Evolutionary conservation across 441 rosid genomes (phyloP), one percentile per base, ranked within the genome.

Genomic region (Bocquillonia castaneifolia): DNA sequence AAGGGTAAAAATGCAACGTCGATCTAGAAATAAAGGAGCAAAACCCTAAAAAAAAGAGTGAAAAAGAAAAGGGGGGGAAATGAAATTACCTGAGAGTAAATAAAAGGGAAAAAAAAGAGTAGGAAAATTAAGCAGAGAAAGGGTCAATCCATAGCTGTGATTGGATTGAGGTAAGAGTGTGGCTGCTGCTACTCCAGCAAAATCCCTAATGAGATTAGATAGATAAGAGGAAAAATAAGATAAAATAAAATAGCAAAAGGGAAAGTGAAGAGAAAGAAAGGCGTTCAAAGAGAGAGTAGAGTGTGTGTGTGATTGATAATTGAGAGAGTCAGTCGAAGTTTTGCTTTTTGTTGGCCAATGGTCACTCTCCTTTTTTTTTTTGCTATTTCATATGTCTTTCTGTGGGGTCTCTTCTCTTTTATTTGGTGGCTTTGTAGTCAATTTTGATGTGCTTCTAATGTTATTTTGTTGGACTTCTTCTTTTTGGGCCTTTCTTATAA

Each of bases 121-220:
- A 39, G n/a, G n/a, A 42, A 59, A 60, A 59, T 28, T 54, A 70
- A 72, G 70, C 66, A 42, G 74, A 56, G 59, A 70, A 73, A 80
- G 40, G 36, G 76, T 78, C 80, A 83, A 79, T 83, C 89, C 92
- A 86, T 86, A 64, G 63, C 14, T 5, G 22, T 12, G 56, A 18
- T 47, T 36, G 65, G 72, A 53, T 13, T 34, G 63, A 53, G 50
- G 62, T 44, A 73, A 26, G 63, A 45, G 77, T 52, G 86, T 67
- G 87, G 82, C 79, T 72, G 85, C 83, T 34, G 81, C 78, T 72
- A 82, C 83, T 32, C 7, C 80, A 70, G 80, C 63, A 76, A 83
- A 72, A 84, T 72, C 85, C 84, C 89, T 81, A 78, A 80, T 15
- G 56, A 54, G 10, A 59, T 66, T 59, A 64, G 55, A n/a, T 8